Evolutionary conservation across 1,284 basidiomycete genomes (phyloP).

Genomic region (Trichosporon ovoides): DNA sequence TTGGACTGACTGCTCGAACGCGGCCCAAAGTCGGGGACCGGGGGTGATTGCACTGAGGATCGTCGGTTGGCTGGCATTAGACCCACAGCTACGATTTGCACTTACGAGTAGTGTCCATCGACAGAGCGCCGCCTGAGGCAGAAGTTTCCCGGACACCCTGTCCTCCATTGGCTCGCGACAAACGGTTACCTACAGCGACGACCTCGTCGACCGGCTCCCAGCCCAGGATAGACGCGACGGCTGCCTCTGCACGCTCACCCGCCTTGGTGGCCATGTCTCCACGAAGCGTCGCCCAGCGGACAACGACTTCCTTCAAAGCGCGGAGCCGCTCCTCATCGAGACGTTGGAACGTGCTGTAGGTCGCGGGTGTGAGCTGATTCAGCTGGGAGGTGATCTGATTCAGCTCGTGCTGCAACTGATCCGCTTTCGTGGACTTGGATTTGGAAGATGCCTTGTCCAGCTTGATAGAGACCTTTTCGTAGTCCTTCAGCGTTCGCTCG

Average conservation of each 20-base stretch:
- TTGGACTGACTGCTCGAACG: slow-evolving; percentile 20
- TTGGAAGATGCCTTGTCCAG: slow-evolving; percentile 45
- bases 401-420: slow-evolving; percentile 34
- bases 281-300: slow-evolving; percentile 45
- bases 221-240: slow-evolving; percentile 35
- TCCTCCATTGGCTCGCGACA: slow-evolving; percentile 27
- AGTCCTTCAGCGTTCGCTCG: slow-evolving; percentile 45
- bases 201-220: slow-evolving; percentile 46
- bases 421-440: slow-evolving; percentile 36
- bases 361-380: slow-evolving; percentile 37
- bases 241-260: slow-evolving; percentile 40
- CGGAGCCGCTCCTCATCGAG: slow-evolving; percentile 43
- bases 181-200: slow-evolving; percentile 28
- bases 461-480: slow-evolving; percentile 42
- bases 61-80: slow-evolving; percentile 8
- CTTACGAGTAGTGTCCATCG: slow-evolving; percentile 21
- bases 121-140: slow-evolving; percentile 10
- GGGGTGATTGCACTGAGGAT: slow-evolving; percentile 7
- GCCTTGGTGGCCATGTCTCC: slow-evolving; percentile 42
- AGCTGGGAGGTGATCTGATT: slow-evolving; percentile 34
- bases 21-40: slow-evolving; percentile 31
- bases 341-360: slow-evolving; percentile 44
- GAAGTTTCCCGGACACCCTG: slow-evolving; percentile 10
- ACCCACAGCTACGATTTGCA: not conserved
- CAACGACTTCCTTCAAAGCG: slow-evolving; percentile 44